A percentile compares a stretch with the other conserved stretches of the same genome.
phyloP scores from a whole-genome alignment of 2,329 filamentous ascomycete species.

The Pseudogymnoascus sp. region DNA sequence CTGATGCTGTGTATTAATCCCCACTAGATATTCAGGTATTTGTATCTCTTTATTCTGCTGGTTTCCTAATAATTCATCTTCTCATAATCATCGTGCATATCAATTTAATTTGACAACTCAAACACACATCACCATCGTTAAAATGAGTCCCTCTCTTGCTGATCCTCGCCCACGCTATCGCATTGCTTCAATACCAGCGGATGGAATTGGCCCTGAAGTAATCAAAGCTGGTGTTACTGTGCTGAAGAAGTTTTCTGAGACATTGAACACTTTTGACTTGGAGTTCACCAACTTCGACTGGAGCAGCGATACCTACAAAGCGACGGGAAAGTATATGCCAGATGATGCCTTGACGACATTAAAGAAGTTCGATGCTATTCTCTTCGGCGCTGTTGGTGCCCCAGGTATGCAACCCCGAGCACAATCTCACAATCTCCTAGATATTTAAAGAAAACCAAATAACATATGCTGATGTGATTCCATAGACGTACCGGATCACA shows the following conservation, averaged over 20 bases:
- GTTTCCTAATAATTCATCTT: not conserved
- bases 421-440: not conserved
- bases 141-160: constrained; percentile 6
- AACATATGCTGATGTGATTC: not conserved
- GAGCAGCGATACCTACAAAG: constrained; percentile 50
- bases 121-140: not conserved
- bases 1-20: not conserved
- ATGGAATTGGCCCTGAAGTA: constrained; percentile 58
- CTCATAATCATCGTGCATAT: not conserved
- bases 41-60: not conserved
- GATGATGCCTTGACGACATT: constrained; percentile 46
- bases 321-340: constrained; percentile 50
- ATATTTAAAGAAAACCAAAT: not conserved
- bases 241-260: constrained; percentile 43
- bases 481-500: constrained; percentile 53
- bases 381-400: constrained; percentile 52
- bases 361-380: constrained; percentile 48
- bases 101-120: not conserved
- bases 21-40: not conserved
- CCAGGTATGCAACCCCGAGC: constrained; percentile 34
- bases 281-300: constrained; percentile 53
- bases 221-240: constrained; percentile 52
- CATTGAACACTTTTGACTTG: constrained; percentile 49
- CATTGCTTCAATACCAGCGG: constrained; percentile 53
- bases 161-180: constrained; percentile 29